These are phyloP conservation scores for Acer campestre DNA, from an alignment of 345 rosid species.

Conservation along the genomic window DNA sequence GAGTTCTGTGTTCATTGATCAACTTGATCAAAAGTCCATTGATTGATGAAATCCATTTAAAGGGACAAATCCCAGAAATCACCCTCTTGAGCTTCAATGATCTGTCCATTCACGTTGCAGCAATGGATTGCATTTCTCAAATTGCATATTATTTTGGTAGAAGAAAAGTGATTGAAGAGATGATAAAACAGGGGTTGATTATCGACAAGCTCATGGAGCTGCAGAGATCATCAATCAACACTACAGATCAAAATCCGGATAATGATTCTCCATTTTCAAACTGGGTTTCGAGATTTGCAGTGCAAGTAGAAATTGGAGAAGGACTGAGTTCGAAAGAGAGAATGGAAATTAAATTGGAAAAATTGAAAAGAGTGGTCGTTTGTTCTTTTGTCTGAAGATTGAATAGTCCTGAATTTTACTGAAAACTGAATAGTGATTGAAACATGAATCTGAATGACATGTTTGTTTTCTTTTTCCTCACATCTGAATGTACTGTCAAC, in stretches of 20 bases:
- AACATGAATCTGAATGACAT: no score
- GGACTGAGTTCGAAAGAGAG: constrained; percentile 44
- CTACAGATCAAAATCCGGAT: not conserved
- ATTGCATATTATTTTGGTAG: constrained; percentile 52
- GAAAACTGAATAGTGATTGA: no score
- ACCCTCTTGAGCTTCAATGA: constrained; percentile 33
- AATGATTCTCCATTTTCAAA: constrained; percentile 29
- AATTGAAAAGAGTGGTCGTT: constrained; percentile 46
- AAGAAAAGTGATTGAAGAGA: constrained; percentile 49
- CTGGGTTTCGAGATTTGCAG: constrained; percentile 47
- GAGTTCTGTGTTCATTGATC: constrained; percentile 41
- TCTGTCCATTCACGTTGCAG: constrained; percentile 20
- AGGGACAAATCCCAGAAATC: constrained; percentile 39
- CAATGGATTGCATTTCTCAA: constrained; percentile 46
- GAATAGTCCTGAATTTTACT: no score
- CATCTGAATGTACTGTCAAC: no score
- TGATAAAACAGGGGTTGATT: constrained; percentile 43
- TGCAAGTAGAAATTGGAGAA: constrained; percentile 58
- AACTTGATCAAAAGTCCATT: constrained; percentile 43
- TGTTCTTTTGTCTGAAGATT: no score
- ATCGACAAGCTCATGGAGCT: constrained; percentile 47
- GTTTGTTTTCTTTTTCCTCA: no score
- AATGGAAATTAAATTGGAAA: constrained; percentile 42
- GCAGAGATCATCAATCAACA: constrained; percentile 32
- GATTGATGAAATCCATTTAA: constrained; percentile 54